Base-by-base conservation (phyloP, 2,329 filamentous ascomycete species). In the Fusarium sp. region DNA sequence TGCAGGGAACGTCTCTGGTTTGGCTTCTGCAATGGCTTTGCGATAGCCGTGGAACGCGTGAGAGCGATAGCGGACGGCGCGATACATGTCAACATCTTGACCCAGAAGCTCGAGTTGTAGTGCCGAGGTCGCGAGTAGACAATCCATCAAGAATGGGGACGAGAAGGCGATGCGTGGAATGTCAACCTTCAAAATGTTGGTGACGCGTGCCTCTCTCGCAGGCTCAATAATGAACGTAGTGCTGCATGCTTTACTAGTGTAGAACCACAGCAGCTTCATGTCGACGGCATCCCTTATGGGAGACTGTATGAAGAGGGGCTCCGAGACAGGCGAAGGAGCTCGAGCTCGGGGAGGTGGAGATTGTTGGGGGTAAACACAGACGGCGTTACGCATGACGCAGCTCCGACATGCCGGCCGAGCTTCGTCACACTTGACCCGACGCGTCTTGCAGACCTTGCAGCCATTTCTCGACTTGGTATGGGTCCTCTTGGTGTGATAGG, bases 321-420 rank as follows among this genome's bases (percentile, higher is more conserved):
- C 27, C 6, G 48, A 20, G 27, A 32, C 18, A 14, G 48, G 48
- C 27, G 11, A 30, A 37, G 52, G 52, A 57, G 32, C 11, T 56
- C 18, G 27, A 11, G 25, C 48, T 30, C 20, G 20, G 11, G n/a
- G 52, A 57, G 52, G 30, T 35, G 52, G 32, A 23, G 34, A 25
- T n/a, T 30, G 48, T 52, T 32, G 48, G 27, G 68, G 68, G 7
- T 71, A 71, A 20, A 41, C 10, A 16, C 57, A 60, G 16, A n/a
- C 11, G 10, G 25, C 27, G 16, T 60, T 60, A 7, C 35, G 35
- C 35, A 41, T 14, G 57, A 43, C 35, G 13, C 57, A 60, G 10
- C 37, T 37, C 37, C 23, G 23, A 20, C 57, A 60, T 8, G 35
- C 25, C 10, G 57, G 57, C 23, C 57, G 37, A 11, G 57, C 35